Base-by-base conservation (phyloP, 75 land plant genomes). In the Picea glauca region DNA sequence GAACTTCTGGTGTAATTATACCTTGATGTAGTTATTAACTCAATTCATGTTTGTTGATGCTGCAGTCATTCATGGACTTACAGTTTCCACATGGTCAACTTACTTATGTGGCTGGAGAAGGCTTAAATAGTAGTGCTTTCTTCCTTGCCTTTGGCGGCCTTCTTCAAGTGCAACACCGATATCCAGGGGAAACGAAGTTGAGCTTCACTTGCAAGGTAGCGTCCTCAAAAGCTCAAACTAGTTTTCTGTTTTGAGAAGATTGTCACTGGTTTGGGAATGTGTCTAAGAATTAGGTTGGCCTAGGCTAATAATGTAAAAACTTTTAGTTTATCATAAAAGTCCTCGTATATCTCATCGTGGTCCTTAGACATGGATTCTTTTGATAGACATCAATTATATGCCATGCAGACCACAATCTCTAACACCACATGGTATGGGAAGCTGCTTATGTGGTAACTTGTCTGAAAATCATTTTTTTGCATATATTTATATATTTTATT, bases 61-160 rank as follows among this genome's bases (percentile, higher is more conserved):
- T 57, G 59, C 93, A 94, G 98, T 89, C 99, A 21, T 98, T 95
- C 70, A 83, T 98, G 82, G 99, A 98, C 79, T 72, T 98, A 88
- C 99, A 98, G 78, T 98, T 95, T 77, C 99, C 99, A 72, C 93
- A 98, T 85, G 99, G 99, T 21, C 99, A 98, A 82, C 38, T 95
- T 11, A 98, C 99, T 32, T 98, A 95, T 79, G 94, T 96, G n/a
- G 88, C 99, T 65, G 98, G 99, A 35, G 99, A 98, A 72, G 98
- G 99, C 11, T 21, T 98, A 64, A 88, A 89, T 8, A 83, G 90
- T 15, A 93, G 93, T 81, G 92, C 96, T 60, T 95, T 98, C 58
- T 67, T 93, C 65, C 94, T 91, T 54, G 64, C 87, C 78, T 84
- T 79, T 85, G 98, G 99, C 32, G 99, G 99, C 35, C 87, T 98